Evolutionary conservation across 2,329 filamentous ascomycete species (phyloP).

Genomic region (Colletotrichum lindemuthianum): DNA sequence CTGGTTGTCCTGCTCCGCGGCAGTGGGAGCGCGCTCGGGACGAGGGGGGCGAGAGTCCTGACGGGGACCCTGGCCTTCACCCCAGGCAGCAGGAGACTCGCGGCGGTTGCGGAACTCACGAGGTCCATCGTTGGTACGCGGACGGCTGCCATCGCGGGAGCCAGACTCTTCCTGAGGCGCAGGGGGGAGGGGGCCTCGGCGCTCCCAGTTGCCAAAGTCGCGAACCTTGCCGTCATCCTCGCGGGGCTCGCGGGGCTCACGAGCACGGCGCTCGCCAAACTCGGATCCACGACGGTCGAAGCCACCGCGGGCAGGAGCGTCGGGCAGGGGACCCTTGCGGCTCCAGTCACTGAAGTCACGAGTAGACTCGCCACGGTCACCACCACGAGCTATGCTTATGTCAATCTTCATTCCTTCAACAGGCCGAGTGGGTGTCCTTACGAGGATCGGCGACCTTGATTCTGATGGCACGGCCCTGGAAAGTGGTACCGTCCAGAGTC

Average conservation of each 20-base stretch:
- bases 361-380: slow-evolving; percentile 71
- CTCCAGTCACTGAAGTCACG: slow-evolving; percentile 92
- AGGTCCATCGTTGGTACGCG: slow-evolving; percentile 66
- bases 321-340: slow-evolving; percentile 88
- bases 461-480: slow-evolving; percentile 89
- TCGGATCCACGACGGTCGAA: slow-evolving; percentile 56
- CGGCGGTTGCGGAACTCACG: slow-evolving; percentile 70
- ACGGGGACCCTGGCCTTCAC: slow-evolving; percentile 67
- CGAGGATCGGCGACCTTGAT: slow-evolving; percentile 97
- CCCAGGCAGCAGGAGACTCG: slow-evolving; percentile 80
- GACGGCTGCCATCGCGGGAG: slow-evolving; percentile 65
- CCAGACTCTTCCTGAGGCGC: slow-evolving; percentile 62
- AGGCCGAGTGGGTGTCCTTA: slow-evolving; percentile 64
- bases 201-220: slow-evolving; percentile 92
- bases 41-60: slow-evolving; percentile 76
- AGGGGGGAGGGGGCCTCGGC: slow-evolving; percentile 89
- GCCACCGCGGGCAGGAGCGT: slow-evolving; percentile 68
- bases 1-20: slow-evolving; percentile 91
- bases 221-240: slow-evolving; percentile 78
- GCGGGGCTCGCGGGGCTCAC: slow-evolving; percentile 71
- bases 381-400: slow-evolving; percentile 78
- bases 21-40: slow-evolving; percentile 78
- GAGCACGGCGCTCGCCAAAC: slow-evolving; percentile 56
- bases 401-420: slow-evolving; percentile 45
- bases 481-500: slow-evolving; percentile 80